phyloP scores from a whole-genome alignment of 176 grass and related monocot species.

The Rhynchospora breviuscula region DNA sequence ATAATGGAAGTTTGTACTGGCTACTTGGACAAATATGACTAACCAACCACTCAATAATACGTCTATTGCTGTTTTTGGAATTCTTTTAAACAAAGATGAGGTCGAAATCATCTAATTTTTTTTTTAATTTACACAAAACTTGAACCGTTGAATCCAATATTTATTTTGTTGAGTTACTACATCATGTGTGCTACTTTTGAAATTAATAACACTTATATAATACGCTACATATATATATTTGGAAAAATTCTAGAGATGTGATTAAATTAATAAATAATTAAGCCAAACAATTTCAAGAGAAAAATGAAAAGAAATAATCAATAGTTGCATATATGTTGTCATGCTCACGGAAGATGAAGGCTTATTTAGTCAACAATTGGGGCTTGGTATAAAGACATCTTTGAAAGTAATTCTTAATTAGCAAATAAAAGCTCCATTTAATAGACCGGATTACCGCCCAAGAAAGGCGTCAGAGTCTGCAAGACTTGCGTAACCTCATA shows the following conservation, averaged over 20 bases:
- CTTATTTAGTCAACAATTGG: background rate
- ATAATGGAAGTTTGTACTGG: background rate
- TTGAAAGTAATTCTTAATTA: background rate
- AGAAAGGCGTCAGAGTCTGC: constrained; percentile 2
- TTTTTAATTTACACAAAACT: too few relatives aligned
- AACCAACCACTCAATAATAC: background rate
- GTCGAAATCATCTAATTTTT: too few relatives aligned
- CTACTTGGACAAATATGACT: background rate
- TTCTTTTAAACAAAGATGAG: too few relatives aligned
- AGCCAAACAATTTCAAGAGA: too few relatives aligned
- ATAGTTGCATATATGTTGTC: background rate
- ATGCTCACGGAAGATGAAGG: background rate
- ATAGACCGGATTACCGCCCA: constrained; percentile 5
- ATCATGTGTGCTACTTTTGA: too few relatives aligned
- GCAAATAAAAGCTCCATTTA: background rate
- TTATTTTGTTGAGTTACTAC: too few relatives aligned
- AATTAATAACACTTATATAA: too few relatives aligned
- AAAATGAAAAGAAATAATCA: background rate
- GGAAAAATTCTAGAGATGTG: background rate
- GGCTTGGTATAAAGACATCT: background rate
- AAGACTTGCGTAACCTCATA: background rate
- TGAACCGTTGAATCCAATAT: too few relatives aligned
- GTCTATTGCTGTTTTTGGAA: background rate
- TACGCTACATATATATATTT: background rate
- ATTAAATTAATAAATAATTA: too few relatives aligned